These are phyloP conservation scores for Eucalyptus viminalis DNA, from an alignment of 345 rosid genomes.

Conservation along the genomic window DNA sequence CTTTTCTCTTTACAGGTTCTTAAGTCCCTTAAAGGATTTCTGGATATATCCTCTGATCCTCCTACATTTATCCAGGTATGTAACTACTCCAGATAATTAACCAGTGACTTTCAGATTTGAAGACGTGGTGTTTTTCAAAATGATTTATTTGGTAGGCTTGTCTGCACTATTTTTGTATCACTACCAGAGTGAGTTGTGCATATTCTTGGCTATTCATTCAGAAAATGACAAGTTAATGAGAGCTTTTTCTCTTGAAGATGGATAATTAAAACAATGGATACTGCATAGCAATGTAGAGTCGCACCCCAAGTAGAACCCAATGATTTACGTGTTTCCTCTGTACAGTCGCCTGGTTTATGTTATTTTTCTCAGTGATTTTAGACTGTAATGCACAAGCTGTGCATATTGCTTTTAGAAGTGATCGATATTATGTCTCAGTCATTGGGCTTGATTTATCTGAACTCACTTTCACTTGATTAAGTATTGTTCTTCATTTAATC, in stretches of 20 bases:
- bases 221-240: neutral
- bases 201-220: neutral
- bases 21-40: constrained; percentile 16
- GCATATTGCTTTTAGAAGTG: neutral
- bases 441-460: neutral
- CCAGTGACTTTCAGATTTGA: neutral
- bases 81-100: neutral
- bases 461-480: neutral
- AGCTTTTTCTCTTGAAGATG: neutral
- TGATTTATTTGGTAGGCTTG: neutral
- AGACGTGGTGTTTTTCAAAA: neutral
- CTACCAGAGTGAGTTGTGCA: neutral
- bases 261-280: neutral
- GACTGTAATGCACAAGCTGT: neutral
- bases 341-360: neutral
- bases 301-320: neutral
- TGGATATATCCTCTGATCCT: constrained; percentile 24
- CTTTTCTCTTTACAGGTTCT: constrained; percentile 13
- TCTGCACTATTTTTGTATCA: neutral
- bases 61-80: constrained; percentile 43
- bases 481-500: neutral
- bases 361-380: neutral
- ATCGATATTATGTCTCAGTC: neutral
- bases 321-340: neutral
- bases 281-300: neutral